A percentile compares a stretch with the other conserved stretches of the same genome.
These are phyloP conservation scores for Ceratocystis smalleyi DNA, from an alignment of 2,329 filamentous ascomycete genomes.

Conservation along the genomic window DNA sequence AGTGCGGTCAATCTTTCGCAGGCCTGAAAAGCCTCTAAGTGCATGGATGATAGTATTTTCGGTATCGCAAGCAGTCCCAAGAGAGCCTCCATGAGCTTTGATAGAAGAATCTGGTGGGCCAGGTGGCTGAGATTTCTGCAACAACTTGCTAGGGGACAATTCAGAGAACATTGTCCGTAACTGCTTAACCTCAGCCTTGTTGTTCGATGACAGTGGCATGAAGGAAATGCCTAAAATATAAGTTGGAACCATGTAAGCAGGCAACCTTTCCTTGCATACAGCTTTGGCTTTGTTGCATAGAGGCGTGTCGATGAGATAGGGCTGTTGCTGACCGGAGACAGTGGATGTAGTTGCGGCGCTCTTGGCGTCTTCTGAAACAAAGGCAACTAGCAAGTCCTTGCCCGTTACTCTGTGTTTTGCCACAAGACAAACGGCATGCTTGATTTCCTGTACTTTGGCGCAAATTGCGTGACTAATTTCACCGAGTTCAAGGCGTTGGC, in stretches of 20 bases:
- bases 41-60: constrained; percentile 32
- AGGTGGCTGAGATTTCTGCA: constrained; percentile 19
- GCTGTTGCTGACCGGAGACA: constrained; percentile 11
- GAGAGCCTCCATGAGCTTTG: constrained; percentile 19
- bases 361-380: constrained; percentile 32
- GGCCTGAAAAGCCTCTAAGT: constrained; percentile 37
- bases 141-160: constrained; percentile 43
- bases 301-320: not conserved
- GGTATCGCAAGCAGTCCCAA: not conserved
- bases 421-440: constrained; percentile 64
- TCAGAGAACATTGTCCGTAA: constrained; percentile 51
- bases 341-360: not conserved
- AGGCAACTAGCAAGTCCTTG: constrained; percentile 73
- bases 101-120: constrained; percentile 22
- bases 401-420: constrained; percentile 51
- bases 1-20: constrained; percentile 31
- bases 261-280: constrained; percentile 54
- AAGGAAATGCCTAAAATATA: constrained; percentile 57
- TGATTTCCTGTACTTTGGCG: constrained; percentile 38
- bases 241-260: constrained; percentile 81
- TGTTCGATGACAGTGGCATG: constrained; percentile 74
- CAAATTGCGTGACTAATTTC: constrained; percentile 80
- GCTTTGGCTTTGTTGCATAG: constrained; percentile 30
- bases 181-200: constrained; percentile 66
- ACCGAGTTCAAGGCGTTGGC: constrained; percentile 74